These are phyloP conservation scores for Aspergillus nanangensis DNA, from an alignment of 495 filamentous ascomycete genomes.

Conservation along the genomic window DNA sequence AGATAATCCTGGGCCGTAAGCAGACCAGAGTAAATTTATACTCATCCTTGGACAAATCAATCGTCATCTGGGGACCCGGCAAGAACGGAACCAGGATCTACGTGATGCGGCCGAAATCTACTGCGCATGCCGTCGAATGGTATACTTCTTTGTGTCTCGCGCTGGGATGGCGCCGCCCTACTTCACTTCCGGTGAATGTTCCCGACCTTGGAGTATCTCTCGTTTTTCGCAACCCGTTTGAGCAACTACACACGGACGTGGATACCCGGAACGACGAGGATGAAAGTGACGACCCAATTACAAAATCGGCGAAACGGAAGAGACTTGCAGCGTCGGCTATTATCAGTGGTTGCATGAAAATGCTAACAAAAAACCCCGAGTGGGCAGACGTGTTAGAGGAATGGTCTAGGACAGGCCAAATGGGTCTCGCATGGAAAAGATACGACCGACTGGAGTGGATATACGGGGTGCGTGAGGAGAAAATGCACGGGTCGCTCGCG, in stretches of 20 bases:
- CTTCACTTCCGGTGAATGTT: constrained; percentile 59
- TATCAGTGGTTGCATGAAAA: constrained; percentile 52
- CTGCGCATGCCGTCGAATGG: constrained; percentile 66
- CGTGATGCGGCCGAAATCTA: constrained; percentile 62
- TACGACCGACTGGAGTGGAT: constrained; percentile 77
- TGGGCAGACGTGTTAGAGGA: constrained; percentile 58
- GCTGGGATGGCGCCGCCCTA: constrained; percentile 56
- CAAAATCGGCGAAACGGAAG: constrained; percentile 45
- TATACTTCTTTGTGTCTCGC: constrained; percentile 65
- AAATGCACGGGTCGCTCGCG: constrained; percentile 71
- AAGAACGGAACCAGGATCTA: constrained; percentile 59
- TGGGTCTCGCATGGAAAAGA: constrained; percentile 72
- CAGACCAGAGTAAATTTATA: constrained; percentile 61
- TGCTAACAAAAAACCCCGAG: constrained; percentile 54
- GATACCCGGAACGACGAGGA: constrained; percentile 37
- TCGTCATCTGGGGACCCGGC: constrained; percentile 61
- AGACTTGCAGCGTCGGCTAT: constrained; percentile 52
- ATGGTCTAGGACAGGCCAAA: constrained; percentile 58
- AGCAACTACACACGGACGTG: constrained; percentile 43
- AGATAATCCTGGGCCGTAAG: constrained; percentile 53
- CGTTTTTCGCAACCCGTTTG: constrained; percentile 60
- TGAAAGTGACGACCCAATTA: constrained; percentile 41
- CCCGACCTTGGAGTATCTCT: constrained; percentile 64
- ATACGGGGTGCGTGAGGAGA: constrained; percentile 62
- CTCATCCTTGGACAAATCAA: constrained; percentile 67